phyloP scores from a whole-genome alignment of 306 rosid species.

The Vigna reflexopilosa region DNA sequence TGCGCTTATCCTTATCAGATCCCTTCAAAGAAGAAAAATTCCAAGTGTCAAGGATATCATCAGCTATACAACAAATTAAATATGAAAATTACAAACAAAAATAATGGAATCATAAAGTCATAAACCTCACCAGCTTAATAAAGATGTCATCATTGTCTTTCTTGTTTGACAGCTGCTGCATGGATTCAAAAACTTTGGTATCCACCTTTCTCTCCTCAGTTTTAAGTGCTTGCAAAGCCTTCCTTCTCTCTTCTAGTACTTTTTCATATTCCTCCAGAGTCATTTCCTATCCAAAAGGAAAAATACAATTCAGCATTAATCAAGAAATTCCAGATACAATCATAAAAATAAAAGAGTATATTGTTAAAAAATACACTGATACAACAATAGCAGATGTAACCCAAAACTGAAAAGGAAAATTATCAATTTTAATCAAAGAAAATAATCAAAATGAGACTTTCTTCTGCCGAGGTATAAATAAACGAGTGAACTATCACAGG shows the following conservation, averaged over 20 bases:
- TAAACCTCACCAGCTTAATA: slow-evolving; percentile 63
- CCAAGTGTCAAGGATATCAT: background rate
- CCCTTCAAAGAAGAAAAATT: slow-evolving; percentile 50
- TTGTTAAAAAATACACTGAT: background rate
- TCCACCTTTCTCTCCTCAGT: slow-evolving; percentile 76
- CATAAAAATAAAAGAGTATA: background rate
- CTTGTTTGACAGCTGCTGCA: slow-evolving; percentile 79
- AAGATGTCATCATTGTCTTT: slow-evolving; percentile 69
- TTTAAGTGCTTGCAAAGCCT: slow-evolving; percentile 61
- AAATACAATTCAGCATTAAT: background rate
- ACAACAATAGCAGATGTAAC: background rate
- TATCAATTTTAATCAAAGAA: too few relatives aligned
- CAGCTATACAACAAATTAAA: background rate
- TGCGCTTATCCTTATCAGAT: slow-evolving; percentile 80
- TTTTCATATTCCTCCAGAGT: slow-evolving; percentile 81
- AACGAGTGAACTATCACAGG: background rate
- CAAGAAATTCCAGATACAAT: background rate
- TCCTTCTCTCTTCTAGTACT: slow-evolving; percentile 80
- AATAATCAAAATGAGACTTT: background rate
- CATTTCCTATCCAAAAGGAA: slow-evolving; percentile 64
- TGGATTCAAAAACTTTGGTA: slow-evolving; percentile 64
- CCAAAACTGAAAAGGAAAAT: background rate
- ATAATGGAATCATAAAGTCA: background rate
- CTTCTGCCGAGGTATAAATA: background rate
- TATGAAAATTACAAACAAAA: background rate